Evolutionary conservation across 805 yeast species (phyloP).

Genomic region (Isabelozyma rhagii): DNA sequence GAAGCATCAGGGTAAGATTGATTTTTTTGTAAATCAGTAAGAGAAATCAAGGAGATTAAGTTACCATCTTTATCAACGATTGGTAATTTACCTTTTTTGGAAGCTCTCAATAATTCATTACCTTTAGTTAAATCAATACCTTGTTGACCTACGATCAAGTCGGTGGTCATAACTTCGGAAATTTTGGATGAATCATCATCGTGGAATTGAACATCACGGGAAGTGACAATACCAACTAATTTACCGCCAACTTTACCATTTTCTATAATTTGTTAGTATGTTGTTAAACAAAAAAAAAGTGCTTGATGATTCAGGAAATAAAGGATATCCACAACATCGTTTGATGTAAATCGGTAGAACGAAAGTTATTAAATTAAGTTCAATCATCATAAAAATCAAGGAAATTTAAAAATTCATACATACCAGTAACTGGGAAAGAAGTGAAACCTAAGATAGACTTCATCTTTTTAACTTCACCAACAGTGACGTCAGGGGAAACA

Average conservation of each 20-base stretch:
- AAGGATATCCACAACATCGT: conserved; percentile 88
- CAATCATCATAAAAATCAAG: conserved; percentile 49
- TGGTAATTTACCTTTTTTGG: conserved; percentile 97
- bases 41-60: conserved; percentile 83
- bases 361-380: conserved; percentile 76
- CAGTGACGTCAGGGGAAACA: conserved; percentile 70
- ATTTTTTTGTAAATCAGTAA: conserved; percentile 97
- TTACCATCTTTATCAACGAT: conserved; percentile 76
- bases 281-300: not conserved
- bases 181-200: conserved; percentile 65
- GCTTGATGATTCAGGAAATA: conserved; percentile 12
- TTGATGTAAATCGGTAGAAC: conserved; percentile 98
- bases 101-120: conserved; percentile 82
- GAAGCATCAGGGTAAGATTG: conserved; percentile 92
- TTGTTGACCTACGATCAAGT: conserved; percentile 75
- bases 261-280: conserved; percentile 51
- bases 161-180: conserved; percentile 84
- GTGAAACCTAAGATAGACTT: conserved; percentile 81
- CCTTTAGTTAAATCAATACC: conserved; percentile 85
- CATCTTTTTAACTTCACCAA: conserved; percentile 74
- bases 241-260: conserved; percentile 84
- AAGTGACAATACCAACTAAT: conserved; percentile 90
- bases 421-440: conserved; percentile 99
- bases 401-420: conserved; percentile 40
- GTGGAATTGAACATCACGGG: conserved; percentile 95